Evolutionary conservation across 768 basidiomycete species (phyloP).

Genomic region (Hygrocybe punicea): DNA sequence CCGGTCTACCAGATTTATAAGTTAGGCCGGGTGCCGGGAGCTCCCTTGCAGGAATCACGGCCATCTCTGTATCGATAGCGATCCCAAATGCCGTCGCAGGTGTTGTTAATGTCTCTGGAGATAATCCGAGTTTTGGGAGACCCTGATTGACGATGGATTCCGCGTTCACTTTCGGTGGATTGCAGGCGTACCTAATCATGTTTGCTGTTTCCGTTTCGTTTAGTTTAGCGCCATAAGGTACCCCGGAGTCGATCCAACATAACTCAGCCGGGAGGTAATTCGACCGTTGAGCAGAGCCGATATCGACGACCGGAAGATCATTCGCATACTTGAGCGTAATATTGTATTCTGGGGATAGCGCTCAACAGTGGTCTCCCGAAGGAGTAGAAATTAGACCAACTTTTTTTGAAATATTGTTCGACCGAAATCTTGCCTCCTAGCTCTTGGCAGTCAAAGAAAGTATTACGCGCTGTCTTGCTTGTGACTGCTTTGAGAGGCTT

Average conservation of each 20-base stretch:
- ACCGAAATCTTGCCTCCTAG: constrained; percentile 54
- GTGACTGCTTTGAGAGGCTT: constrained; percentile 46
- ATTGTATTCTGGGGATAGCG: constrained; percentile 48
- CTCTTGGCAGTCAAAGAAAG: constrained; percentile 50
- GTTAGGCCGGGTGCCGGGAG: constrained; percentile 55
- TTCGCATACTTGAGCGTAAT: constrained; percentile 44
- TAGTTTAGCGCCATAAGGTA: constrained; percentile 58
- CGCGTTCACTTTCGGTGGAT: constrained; percentile 58
- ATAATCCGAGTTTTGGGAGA: constrained; percentile 51
- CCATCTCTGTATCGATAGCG: constrained; percentile 54
- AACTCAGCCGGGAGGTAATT: constrained; percentile 64
- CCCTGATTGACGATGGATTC: constrained; percentile 57
- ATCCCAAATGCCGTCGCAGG: constrained; percentile 58
- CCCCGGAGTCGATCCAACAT: constrained; percentile 59
- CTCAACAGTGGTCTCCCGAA: no score
- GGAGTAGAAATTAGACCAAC: constrained; percentile 44
- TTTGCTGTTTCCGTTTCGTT: constrained; percentile 55
- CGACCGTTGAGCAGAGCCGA: constrained; percentile 34
- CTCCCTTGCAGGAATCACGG: constrained; percentile 60
- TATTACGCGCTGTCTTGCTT: constrained; percentile 37
- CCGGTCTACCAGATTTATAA: constrained; percentile 48
- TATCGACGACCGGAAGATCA: constrained; percentile 52
- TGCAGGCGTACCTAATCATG: constrained; percentile 73
- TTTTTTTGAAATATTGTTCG: constrained; percentile 57
- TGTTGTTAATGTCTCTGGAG: constrained; percentile 24